Base-by-base conservation (phyloP, 164 flowering plant species). In the Vitis amurensis region DNA sequence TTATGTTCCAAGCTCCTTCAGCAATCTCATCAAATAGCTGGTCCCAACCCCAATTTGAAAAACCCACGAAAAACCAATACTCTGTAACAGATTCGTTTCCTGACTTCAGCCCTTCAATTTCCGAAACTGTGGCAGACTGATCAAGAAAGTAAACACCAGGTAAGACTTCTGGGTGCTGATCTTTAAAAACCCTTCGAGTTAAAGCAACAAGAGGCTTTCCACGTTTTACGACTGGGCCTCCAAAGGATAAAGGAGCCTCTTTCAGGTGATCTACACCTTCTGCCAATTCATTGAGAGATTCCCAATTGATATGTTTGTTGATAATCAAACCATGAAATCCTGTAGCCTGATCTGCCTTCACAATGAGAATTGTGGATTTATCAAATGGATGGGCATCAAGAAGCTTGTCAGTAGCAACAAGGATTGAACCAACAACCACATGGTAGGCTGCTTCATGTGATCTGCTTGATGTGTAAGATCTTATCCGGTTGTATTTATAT, bases 11-110 rank as follows among this genome's bases (percentile, higher is more conserved):
- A 62, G 88, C 79, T 50, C 94, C 94, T 66, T 84, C 83, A 59
- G 83, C 83, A 61, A 94, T 85, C 83, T 94, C 98, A 72, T 77
- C 73, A 75, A 77, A 90, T 16, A 94, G 80, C 67, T 94, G 98
- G 29, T 87, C 75, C 97, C 97, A 89, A 55, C 79, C 85, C 98
- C 98, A 92, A 50, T 87, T 73, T 3, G 97, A 81, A 65, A 80
- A 88, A 9, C 98, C 98, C 76, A 91, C 71, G 80, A 94, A 92
- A 79, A 94, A 92, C 97, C 98, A 94, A 67, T 76, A 88, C 55
- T 85, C 85, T 29, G 66, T 3, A 9, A 81, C 63, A 68, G 88
- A 77, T 50, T 49, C 70, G 63, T 86, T 86, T 47, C 89, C 87
- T 9, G 76, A 70, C 69, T 75, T 86, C 27, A 89, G 50, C 27